Percentiles rank a stretch among this genome's conserved stretches.
These are phyloP conservation scores for Plasmopara muralis DNA, from an alignment of 352 stramenopile species.

Conservation along the genomic window DNA sequence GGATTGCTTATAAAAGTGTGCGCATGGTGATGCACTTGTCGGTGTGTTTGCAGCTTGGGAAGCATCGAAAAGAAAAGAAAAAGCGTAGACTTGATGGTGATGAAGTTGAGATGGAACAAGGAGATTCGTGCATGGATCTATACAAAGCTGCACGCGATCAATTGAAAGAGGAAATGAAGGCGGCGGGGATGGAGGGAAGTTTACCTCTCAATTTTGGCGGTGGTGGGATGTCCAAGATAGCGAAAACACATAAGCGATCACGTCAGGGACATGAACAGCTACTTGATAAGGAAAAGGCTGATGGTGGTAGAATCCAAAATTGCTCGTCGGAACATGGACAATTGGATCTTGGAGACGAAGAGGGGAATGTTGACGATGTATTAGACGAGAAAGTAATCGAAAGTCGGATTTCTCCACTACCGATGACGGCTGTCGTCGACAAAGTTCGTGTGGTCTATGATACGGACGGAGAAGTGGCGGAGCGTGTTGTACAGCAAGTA, in stretches of 20 bases:
- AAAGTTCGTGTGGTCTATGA: constrained; percentile 63
- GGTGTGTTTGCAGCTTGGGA: constrained; percentile 1
- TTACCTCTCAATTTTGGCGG: constrained; percentile 58
- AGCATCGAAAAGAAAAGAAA: constrained; percentile 26
- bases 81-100: constrained; percentile 21
- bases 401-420: background rate
- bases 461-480: constrained; percentile 51
- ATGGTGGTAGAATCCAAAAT: background rate
- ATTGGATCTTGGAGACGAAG: background rate
- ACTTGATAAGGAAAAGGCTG: background rate
- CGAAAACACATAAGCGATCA: constrained; percentile 24
- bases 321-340: background rate
- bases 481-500: constrained; percentile 38
- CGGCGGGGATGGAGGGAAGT: constrained; percentile 40
- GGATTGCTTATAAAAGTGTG: background rate
- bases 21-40: constrained; percentile 1
- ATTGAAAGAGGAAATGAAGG: constrained; percentile 51
- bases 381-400: constrained; percentile 1
- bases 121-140: constrained; percentile 26
- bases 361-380: background rate
- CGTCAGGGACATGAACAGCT: constrained; percentile 1
- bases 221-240: constrained; percentile 4
- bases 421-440: constrained; percentile 27
- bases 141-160: constrained; percentile 52
- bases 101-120: background rate